Evolutionary conservation across 2,329 filamentous ascomycete genomes (phyloP).

Genomic region (Annulohypoxylon truncatum): DNA sequence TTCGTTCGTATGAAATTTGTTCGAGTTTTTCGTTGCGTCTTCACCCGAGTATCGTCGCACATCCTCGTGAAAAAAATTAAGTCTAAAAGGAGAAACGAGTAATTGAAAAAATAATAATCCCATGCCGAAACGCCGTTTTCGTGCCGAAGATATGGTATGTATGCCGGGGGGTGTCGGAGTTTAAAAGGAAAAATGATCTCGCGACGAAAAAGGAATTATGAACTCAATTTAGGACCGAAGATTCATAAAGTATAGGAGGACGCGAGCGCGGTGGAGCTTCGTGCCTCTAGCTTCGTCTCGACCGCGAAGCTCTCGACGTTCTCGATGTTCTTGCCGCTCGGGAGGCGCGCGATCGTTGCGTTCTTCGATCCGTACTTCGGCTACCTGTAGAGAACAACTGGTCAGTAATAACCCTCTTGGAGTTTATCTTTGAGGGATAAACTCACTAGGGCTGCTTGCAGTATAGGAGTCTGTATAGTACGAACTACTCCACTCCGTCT

Average conservation of each 20-base stretch:
- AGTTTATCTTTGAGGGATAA: conserved; percentile 44
- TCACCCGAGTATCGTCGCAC: conserved; percentile 3
- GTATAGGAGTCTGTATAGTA: conserved; percentile 67
- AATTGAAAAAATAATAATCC: conserved; percentile 17
- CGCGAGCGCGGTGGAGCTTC: conserved; percentile 5
- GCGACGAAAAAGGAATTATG: conserved; percentile 14
- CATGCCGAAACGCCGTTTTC: conserved; percentile 44
- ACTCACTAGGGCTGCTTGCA: conserved; percentile 65
- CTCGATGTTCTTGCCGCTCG: conserved; percentile 47
- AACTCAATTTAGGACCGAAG: conserved; percentile 22
- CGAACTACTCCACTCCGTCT: conserved; percentile 60
- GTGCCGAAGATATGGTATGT: conserved; percentile 39
- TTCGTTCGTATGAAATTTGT: conserved; percentile 9
- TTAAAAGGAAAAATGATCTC: not conserved
- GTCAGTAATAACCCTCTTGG: conserved; percentile 45
- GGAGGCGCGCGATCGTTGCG: conserved; percentile 48
- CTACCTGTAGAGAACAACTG: conserved; percentile 55
- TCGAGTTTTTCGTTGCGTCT: conserved; percentile 20
- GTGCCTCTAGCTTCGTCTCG: conserved; percentile 20
- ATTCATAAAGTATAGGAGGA: conserved; percentile 21
- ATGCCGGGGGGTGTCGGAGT: conserved; percentile 16
- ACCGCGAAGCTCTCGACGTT: conserved; percentile 21
- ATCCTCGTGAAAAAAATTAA: conserved; percentile 32
- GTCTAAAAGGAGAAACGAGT: conserved; percentile 12
- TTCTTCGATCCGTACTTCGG: conserved; percentile 60